Evolutionary conservation across 2,329 filamentous ascomycete genomes (phyloP).

Genomic region (Microcyclospora pomicola): DNA sequence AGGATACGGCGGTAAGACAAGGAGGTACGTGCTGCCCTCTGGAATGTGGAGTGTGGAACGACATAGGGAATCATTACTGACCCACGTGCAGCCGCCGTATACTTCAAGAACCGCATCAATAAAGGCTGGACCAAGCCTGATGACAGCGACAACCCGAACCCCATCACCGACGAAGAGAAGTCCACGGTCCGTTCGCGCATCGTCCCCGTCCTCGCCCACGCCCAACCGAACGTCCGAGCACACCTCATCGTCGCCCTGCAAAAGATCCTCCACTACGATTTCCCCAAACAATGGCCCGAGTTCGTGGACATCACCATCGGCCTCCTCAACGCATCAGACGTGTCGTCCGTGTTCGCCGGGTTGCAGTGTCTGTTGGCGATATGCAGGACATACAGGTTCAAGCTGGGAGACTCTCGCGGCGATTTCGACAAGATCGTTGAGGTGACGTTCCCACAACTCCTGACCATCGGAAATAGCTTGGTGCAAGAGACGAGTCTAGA

Average conservation of each 20-base stretch:
- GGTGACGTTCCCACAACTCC: conserved; percentile 73
- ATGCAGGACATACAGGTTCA: conserved; percentile 91
- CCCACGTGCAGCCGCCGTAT: conserved; percentile 63
- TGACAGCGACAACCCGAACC: conserved; percentile 43
- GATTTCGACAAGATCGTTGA: conserved; percentile 94
- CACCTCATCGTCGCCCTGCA: conserved; percentile 90
- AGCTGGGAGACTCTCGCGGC: conserved; percentile 63
- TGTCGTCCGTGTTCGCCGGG: conserved; percentile 77
- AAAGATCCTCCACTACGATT: conserved; percentile 92
- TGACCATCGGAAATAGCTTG: conserved; percentile 75
- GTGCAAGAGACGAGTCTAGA: conserved; percentile 86
- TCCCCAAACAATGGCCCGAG: conserved; percentile 82
- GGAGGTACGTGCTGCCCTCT: conserved; percentile 50
- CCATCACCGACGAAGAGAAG: conserved; percentile 83
- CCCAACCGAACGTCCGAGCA: conserved; percentile 63
- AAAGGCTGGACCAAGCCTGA: conserved; percentile 75
- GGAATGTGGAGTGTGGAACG: conserved; percentile 4
- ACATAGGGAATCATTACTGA: conserved; percentile 1
- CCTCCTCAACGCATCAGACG: conserved; percentile 74
- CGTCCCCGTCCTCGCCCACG: conserved; percentile 71
- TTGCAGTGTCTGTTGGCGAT: conserved; percentile 88
- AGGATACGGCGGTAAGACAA: conserved; percentile 69
- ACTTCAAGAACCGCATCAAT: conserved; percentile 94
- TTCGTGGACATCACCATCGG: conserved; percentile 89
- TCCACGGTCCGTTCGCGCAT: conserved; percentile 72